Base-by-base conservation (phyloP, 2,329 filamentous ascomycete species). In the Clonostachys byssicola region DNA sequence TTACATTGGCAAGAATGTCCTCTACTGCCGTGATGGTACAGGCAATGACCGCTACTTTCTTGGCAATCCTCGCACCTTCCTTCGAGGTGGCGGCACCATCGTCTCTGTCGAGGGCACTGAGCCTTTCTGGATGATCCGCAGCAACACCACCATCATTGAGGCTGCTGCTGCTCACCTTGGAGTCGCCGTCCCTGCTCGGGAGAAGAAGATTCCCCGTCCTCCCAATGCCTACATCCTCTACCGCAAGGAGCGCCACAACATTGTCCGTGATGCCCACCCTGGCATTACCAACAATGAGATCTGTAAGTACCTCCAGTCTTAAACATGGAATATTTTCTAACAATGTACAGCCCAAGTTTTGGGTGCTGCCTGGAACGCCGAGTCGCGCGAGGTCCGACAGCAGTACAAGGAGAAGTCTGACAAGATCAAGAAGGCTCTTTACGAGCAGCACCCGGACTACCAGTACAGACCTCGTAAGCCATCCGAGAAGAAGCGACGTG, bases 181-280 rank as follows among this genome's bases (percentile, higher is more conserved):
- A 20, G 18, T 20, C 18, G 5, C 4, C 18, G 18, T 20, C 5
- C 33, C 47, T 8, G 16, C 44, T 14, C 54, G 53, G 18, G 42
- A 44, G 34, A 35, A 46, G 34, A 58, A 62, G 49, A 59, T 70
- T 43, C 65, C 61, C 17, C 65, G 68, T 7, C 69, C 69, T 23
- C 63, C 66, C 14, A 72, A 72, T 51, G 65, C 67, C 6, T 72
- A 65, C 57, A 71, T 72, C 38, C 52, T 72, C 16, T 72, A 70
- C 43, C 68, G 69, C 51, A 66, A 66, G 49, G 65, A 69, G 34
- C 57, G 62, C 23, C 68, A 71, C 52, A 54, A 54, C 14, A 40
- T 54, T 12, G 52, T 71, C 39, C 68, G 68, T 54, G 48, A 54
- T 5, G 49, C 49, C 14, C 60, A 67, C 42, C 65, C 66, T 4